Evolutionary conservation across 805 yeast species (phyloP).

Genomic region (Metschnikowia proteae): DNA sequence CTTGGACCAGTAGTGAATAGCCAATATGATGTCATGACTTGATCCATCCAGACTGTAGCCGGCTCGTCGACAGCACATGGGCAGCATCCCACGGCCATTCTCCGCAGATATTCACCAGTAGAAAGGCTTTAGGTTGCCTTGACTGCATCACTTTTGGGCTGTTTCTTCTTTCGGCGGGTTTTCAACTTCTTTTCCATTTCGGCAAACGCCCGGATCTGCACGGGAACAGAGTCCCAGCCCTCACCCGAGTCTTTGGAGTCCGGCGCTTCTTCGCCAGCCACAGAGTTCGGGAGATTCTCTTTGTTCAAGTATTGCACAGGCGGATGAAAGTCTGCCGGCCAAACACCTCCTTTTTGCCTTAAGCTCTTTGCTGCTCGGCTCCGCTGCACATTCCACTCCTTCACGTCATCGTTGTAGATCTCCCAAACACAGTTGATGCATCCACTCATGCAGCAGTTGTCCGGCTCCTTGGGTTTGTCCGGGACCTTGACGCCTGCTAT

Average conservation of each 20-base stretch:
- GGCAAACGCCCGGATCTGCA: conserved; percentile 76
- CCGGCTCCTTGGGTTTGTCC: conserved; percentile 82
- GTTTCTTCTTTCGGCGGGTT: conserved; percentile 22
- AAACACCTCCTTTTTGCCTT: conserved; percentile 34
- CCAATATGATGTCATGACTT: neutral
- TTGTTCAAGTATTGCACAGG: conserved; percentile 30
- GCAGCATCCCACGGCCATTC: too few species aligned
- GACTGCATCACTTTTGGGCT: neutral
- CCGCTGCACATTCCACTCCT: conserved; percentile 69
- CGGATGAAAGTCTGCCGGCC: conserved; percentile 44
- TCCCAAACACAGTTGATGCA: conserved; percentile 98
- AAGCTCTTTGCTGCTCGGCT: conserved; percentile 50
- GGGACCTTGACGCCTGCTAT: conserved; percentile 73
- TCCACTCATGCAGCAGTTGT: conserved; percentile 96
- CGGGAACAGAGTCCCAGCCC: conserved; percentile 55
- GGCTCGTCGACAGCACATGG: too few species aligned
- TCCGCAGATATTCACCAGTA: too few species aligned
- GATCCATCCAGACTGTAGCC: too few species aligned
- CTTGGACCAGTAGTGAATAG: conserved; percentile 22
- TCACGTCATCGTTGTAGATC: conserved; percentile 78
- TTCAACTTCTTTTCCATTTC: conserved; percentile 71
- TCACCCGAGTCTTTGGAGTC: conserved; percentile 15
- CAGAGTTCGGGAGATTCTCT: conserved; percentile 36
- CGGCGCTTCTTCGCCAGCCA: conserved; percentile 23
- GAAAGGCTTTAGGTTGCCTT: too few species aligned